These are phyloP conservation scores for Fonsecaea monophora DNA, from an alignment of 2,329 filamentous ascomycete species.

Conservation along the genomic window DNA sequence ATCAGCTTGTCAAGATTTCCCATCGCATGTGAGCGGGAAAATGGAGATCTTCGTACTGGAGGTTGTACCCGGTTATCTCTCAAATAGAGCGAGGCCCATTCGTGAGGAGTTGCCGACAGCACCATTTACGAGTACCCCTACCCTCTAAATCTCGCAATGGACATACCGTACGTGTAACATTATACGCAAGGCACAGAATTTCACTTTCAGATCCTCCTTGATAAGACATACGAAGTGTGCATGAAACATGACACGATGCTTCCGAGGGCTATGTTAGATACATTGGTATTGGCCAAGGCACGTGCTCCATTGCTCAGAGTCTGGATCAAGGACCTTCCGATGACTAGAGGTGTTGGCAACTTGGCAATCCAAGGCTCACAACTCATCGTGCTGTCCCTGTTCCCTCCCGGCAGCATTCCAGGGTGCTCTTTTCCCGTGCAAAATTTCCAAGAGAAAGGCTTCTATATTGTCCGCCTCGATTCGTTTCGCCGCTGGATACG, in stretches of 20 bases:
- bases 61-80: conserved; percentile 5
- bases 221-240: not conserved
- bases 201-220: not conserved
- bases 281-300: not conserved
- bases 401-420: not conserved
- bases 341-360: not conserved
- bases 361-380: not conserved
- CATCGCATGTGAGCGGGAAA: not conserved
- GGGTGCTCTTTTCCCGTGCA: conserved; percentile 14
- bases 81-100: not conserved
- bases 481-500: conserved; percentile 41
- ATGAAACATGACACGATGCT: not conserved
- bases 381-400: conserved; percentile 22
- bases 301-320: not conserved
- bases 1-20: not conserved
- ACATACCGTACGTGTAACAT: not conserved
- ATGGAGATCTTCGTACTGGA: not conserved
- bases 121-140: not conserved
- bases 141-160: not conserved
- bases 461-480: conserved; percentile 9
- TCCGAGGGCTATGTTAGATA: not conserved
- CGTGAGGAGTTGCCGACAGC: not conserved
- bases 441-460: conserved; percentile 11
- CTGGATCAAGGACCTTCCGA: not conserved
- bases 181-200: not conserved